Conservation (phyloP, 78 protist genomes). For the Dictyostelium capitatum region DNA sequence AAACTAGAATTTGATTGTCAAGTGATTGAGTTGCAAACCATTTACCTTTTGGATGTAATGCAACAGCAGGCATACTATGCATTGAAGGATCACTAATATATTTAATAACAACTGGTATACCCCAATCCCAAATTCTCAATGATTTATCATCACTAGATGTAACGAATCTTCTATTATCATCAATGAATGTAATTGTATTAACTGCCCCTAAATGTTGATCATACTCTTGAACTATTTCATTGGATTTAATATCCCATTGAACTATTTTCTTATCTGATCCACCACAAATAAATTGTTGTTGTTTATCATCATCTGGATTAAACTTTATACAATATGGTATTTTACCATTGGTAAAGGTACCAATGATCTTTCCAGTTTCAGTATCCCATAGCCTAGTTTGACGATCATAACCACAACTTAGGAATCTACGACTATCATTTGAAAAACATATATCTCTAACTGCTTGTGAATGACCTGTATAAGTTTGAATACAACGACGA, state of each 20-base stretch:
- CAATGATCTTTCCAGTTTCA: slow-evolving; percentile 94
- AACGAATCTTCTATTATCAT: slow-evolving; percentile 87
- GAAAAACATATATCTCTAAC: slow-evolving; percentile 90
- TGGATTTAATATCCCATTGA: slow-evolving; percentile 88
- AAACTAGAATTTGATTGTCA: slow-evolving; percentile 95
- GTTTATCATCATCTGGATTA: slow-evolving; percentile 90
- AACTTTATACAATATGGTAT: slow-evolving; percentile 88
- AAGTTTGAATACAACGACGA: slow-evolving; percentile 88
- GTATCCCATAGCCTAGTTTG: slow-evolving; percentile 95
- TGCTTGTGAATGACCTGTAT: slow-evolving; percentile 92
- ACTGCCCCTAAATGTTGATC: slow-evolving; percentile 96
- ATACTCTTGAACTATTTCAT: slow-evolving; percentile 92
- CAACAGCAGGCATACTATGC: slow-evolving; percentile 91
- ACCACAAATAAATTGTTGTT: slow-evolving; percentile 90
- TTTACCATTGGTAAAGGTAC: slow-evolving; percentile 74
- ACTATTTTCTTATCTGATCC: slow-evolving; percentile 87
- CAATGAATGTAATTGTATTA: slow-evolving; percentile 96
- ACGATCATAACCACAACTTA: slow-evolving; percentile 89
- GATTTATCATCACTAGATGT: slow-evolving; percentile 97
- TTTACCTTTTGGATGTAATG: slow-evolving; percentile 93
- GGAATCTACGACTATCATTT: slow-evolving; percentile 90
- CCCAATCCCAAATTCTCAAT: slow-evolving; percentile 97
- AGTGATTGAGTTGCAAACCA: slow-evolving; percentile 92
- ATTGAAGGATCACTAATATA: slow-evolving; percentile 88
- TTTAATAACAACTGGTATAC: slow-evolving; percentile 95